Conservation (phyloP, 2,329 filamentous ascomycete genomes). For the Macrophomina pseudophaseolina region DNA sequence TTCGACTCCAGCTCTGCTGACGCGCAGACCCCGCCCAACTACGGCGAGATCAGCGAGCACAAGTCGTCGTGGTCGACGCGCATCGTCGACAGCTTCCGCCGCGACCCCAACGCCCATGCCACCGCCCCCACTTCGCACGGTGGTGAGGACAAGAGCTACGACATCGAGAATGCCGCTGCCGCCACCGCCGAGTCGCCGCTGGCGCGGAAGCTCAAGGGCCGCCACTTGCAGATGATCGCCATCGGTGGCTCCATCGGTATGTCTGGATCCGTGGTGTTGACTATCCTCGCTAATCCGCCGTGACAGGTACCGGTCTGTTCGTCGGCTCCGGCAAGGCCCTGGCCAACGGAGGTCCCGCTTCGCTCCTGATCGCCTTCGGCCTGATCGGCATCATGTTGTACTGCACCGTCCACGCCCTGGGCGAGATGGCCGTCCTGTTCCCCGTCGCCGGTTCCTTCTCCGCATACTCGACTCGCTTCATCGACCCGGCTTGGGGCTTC, state of each 20-base stretch:
- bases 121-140: slow-evolving; percentile 54
- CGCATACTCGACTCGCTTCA: slow-evolving; percentile 86
- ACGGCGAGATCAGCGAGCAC: slow-evolving; percentile 44
- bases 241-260: slow-evolving; percentile 82
- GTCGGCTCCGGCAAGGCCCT: slow-evolving; percentile 68
- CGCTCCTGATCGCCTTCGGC: slow-evolving; percentile 44
- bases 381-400: slow-evolving; percentile 88
- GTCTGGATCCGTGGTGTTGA: not conserved
- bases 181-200: slow-evolving; percentile 65
- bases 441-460: slow-evolving; percentile 93
- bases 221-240: slow-evolving; percentile 97
- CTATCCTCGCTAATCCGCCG: not conserved
- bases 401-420: slow-evolving; percentile 88
- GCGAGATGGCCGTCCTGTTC: slow-evolving; percentile 90
- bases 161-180: slow-evolving; percentile 25
- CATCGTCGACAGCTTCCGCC: slow-evolving; percentile 50
- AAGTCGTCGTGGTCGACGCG: slow-evolving; percentile 44
- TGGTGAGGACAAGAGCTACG: slow-evolving; percentile 58
- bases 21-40: slow-evolving; percentile 28
- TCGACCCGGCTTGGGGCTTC: slow-evolving; percentile 94
- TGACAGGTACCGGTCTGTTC: slow-evolving; percentile 68
- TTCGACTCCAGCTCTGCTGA: slow-evolving; percentile 25
- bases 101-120: slow-evolving; percentile 49
- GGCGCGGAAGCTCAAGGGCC: slow-evolving; percentile 59
- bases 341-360: slow-evolving; percentile 45